A percentile compares a stretch with the other conserved stretches of the same genome.
Conservation (phyloP, 2,329 filamentous ascomycete genomes). For the Thermoascus crustaceus region DNA sequence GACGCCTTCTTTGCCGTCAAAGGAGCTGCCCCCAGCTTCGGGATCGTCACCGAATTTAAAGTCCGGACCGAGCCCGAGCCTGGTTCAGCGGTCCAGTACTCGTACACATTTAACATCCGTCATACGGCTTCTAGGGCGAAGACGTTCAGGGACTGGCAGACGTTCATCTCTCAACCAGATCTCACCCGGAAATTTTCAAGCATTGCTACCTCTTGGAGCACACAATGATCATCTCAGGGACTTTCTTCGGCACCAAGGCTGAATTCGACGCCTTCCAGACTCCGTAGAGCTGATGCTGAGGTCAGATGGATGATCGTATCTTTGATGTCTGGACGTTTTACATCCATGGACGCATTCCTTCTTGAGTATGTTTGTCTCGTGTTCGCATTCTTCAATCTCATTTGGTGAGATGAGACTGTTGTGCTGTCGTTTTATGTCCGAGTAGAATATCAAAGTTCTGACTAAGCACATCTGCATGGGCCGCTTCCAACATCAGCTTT, state of each 20-base stretch:
- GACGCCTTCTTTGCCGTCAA: conserved; percentile 30
- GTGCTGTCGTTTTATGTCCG: too few species aligned
- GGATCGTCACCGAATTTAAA: conserved; percentile 33
- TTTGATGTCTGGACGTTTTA: too few species aligned
- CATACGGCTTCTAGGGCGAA: conserved; percentile 41
- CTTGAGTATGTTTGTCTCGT: too few species aligned
- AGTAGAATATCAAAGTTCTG: too few species aligned
- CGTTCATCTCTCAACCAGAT: conserved; percentile 45
- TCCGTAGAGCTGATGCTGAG: too few species aligned
- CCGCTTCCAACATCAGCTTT: too few species aligned
- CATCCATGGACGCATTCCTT: too few species aligned
- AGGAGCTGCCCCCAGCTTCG: conserved; percentile 31
- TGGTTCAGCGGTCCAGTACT: conserved; percentile 49
- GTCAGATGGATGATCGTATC: too few species aligned
- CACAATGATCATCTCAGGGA: conserved; percentile 50
- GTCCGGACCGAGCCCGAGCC: conserved; percentile 30
- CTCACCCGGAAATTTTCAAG: conserved; percentile 53
- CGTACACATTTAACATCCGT: conserved; percentile 46
- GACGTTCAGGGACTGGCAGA: conserved; percentile 52
- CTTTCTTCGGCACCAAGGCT: conserved; percentile 51
- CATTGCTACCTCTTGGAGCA: conserved; percentile 48
- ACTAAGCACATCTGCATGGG: too few species aligned
- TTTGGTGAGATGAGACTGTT: too few species aligned
- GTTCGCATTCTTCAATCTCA: too few species aligned
- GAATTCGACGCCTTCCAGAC: conserved; percentile 46